Evolutionary conservation across 192 early-diverging fungal genomes (phyloP).

Genomic region (Coemansia biformis): DNA sequence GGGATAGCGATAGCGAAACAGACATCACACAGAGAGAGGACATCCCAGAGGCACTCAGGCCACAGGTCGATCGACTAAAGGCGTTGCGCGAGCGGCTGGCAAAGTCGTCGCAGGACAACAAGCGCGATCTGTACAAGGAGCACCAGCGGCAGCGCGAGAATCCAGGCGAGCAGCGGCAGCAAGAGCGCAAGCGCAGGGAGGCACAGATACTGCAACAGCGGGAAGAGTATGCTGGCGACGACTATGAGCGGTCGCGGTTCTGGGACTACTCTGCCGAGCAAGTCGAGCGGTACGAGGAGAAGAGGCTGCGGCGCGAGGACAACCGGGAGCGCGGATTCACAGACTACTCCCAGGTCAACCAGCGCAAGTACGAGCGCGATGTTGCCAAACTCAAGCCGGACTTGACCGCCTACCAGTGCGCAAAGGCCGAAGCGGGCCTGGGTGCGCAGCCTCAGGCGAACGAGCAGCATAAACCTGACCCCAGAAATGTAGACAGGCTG

Average conservation of each 20-base stretch:
- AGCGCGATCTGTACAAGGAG: slow-evolving; percentile 69
- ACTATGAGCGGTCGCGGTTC: slow-evolving; percentile 78
- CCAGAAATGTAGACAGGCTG: slow-evolving; percentile 63
- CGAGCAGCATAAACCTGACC: slow-evolving; percentile 51
- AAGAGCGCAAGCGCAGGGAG: slow-evolving; percentile 65
- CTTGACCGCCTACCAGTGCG: slow-evolving; percentile 64
- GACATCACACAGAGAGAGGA: slow-evolving; percentile 34
- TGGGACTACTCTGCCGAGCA: slow-evolving; percentile 82
- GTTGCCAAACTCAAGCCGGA: slow-evolving; percentile 82
- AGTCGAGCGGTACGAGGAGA: slow-evolving; percentile 73
- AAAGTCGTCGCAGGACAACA: slow-evolving; percentile 55
- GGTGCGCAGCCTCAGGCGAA: slow-evolving; percentile 7
- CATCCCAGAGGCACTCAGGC: slow-evolving; percentile 23
- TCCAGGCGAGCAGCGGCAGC: slow-evolving; percentile 55
- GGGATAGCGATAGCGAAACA: slow-evolving; percentile 9
- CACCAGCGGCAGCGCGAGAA: slow-evolving; percentile 68
- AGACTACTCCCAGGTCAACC: slow-evolving; percentile 75
- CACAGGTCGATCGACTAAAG: slow-evolving; percentile 24
- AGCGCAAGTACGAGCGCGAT: slow-evolving; percentile 81
- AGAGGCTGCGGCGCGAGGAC: slow-evolving; percentile 53
- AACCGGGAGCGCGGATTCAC: slow-evolving; percentile 75
- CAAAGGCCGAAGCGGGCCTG: slow-evolving; percentile 54
- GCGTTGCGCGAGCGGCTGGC: slow-evolving; percentile 20
- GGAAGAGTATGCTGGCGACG: slow-evolving; percentile 63
- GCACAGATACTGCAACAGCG: slow-evolving; percentile 63